These are phyloP conservation scores for Globisporangium canariense DNA, from an alignment of 352 stramenopile species.

Conservation along the genomic window DNA sequence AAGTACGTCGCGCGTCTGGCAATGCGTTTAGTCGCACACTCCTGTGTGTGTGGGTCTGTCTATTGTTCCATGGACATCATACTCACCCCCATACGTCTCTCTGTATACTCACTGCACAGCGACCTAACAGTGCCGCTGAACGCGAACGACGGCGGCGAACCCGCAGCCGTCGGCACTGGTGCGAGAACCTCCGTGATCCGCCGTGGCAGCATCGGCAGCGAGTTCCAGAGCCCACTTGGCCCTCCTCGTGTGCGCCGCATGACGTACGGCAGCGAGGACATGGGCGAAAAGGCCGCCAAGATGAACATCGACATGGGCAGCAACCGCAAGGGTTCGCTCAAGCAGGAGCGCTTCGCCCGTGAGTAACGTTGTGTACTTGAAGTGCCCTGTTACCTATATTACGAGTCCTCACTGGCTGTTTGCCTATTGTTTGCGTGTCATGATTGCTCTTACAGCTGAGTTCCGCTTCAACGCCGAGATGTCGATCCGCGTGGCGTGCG, in stretches of 20 bases:
- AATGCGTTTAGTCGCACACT: neutral
- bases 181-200: neutral
- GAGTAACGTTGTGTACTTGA: constrained; percentile 15
- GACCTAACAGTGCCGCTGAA: constrained; percentile 33
- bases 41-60: too few relatives aligned
- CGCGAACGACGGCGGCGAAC: constrained; percentile 12
- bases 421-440: neutral
- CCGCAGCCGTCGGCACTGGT: neutral
- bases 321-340: constrained; percentile 47
- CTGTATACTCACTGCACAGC: constrained; percentile 13
- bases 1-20: neutral
- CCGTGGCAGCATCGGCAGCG: constrained; percentile 8
- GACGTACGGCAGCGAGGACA: constrained; percentile 56
- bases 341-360: constrained; percentile 50
- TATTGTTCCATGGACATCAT: neutral
- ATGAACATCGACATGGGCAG: constrained; percentile 61
- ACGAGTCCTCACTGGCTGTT: neutral
- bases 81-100: neutral
- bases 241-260: constrained; percentile 35
- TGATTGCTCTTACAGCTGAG: constrained; percentile 30
- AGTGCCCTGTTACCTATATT: neutral
- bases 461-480: constrained; percentile 71
- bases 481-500: constrained; percentile 58
- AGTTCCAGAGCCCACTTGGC: constrained; percentile 23
- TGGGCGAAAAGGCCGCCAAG: constrained; percentile 61